Percentiles rank a stretch among this genome's conserved stretches.
Conservation (phyloP, 2,329 filamentous ascomycete species). For the Diaporthe sp. region DNA sequence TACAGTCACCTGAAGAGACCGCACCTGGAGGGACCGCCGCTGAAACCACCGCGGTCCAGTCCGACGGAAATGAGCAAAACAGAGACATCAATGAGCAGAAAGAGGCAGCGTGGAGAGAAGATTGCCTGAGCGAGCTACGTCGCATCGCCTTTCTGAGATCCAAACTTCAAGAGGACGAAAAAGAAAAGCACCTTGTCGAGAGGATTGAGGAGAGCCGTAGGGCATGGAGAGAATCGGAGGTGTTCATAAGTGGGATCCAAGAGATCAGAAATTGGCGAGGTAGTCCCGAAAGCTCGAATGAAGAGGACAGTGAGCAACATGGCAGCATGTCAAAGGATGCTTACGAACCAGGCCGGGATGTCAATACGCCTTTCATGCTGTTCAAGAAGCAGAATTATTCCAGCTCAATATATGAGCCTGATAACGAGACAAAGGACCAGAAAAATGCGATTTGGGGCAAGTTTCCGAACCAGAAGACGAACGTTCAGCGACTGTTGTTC, state of each 20-base stretch:
- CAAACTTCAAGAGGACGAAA: not conserved
- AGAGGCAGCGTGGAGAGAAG: not conserved
- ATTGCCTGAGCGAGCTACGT: not conserved
- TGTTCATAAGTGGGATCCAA: not conserved
- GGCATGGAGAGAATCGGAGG: not conserved
- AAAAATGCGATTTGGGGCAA: not conserved
- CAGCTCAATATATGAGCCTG: not conserved
- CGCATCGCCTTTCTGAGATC: not conserved
- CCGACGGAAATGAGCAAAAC: accelerated
- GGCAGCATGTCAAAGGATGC: accelerated
- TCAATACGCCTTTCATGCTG: constrained; percentile 1
- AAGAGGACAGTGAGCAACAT: accelerated
- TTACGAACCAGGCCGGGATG: not conserved
- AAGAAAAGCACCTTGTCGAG: not conserved
- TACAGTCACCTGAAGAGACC: accelerated
- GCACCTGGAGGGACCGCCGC: not conserved
- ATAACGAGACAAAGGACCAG: not conserved
- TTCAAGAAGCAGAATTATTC: accelerated
- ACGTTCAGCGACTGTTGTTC: not conserved
- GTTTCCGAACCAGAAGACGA: constrained; percentile 2
- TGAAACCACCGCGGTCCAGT: not conserved
- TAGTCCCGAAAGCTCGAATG: not conserved
- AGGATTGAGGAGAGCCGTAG: not conserved
- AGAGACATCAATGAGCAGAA: not conserved
- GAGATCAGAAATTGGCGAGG: not conserved